Conservation (phyloP, 345 rosid species). For the Odontarrhena argentea region DNA sequence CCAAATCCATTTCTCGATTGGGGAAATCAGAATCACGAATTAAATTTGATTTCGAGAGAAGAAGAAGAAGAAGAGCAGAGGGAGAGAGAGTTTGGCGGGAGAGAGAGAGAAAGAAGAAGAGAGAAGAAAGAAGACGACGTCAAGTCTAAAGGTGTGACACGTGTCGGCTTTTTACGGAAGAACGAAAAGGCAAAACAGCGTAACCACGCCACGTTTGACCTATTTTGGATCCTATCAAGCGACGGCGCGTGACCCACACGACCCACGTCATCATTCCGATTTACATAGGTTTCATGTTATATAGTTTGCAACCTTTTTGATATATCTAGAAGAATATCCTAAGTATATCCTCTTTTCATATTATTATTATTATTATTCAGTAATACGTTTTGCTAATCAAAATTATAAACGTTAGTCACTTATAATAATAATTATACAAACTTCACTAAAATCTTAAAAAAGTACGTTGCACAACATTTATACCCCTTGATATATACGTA, state of each 20-base stretch:
- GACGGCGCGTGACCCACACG: conserved; percentile 31
- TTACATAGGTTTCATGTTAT: neutral
- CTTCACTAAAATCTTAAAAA: no score
- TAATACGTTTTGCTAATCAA: no score
- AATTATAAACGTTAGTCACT: no score
- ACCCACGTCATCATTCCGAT: conserved; percentile 19
- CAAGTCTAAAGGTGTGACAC: conserved; percentile 33
- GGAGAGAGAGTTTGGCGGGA: conserved; percentile 73
- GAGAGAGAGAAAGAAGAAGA: conserved; percentile 31
- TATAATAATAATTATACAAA: no score
- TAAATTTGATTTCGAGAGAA: conserved; percentile 32
- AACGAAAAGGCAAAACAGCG: conserved; percentile 49
- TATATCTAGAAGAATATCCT: no score
- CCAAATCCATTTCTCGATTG: conserved; percentile 21
- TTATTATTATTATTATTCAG: no score
- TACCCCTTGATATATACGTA: no score
- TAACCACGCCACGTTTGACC: conserved; percentile 46
- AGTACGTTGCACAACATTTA: no score
- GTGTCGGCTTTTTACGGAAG: conserved; percentile 28
- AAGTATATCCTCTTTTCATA: no score
- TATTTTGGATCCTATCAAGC: conserved; percentile 20
- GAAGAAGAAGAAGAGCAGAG: conserved; percentile 31
- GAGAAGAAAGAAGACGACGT: conserved; percentile 32
- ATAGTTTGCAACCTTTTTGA: neutral
- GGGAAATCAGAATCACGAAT: conserved; percentile 33